Conservation (phyloP, 768 basidiomycete species). For the Lentinula sp. region DNA sequence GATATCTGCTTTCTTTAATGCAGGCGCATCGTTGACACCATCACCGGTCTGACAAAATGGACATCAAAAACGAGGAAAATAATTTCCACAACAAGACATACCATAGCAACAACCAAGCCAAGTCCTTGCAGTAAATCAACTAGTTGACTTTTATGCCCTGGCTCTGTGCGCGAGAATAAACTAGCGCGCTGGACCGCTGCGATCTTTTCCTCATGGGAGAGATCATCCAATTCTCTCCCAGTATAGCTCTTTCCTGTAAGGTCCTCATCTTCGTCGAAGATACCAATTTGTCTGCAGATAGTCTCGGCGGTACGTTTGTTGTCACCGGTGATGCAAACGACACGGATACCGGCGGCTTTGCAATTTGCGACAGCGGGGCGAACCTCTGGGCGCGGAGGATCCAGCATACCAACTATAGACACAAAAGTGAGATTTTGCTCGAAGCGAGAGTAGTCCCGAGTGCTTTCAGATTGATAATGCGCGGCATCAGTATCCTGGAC, state of each 20-base stretch:
- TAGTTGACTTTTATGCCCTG: conserved; percentile 89
- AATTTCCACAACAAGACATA: conserved; percentile 18
- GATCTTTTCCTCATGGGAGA: conserved; percentile 77
- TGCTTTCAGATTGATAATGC: conserved; percentile 77
- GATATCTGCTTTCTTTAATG: conserved; percentile 94
- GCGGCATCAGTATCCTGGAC: conserved; percentile 68
- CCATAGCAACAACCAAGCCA: conserved; percentile 96
- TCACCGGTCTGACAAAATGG: conserved; percentile 68
- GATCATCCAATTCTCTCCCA: conserved; percentile 82
- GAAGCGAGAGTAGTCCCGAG: conserved; percentile 82
- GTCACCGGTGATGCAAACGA: conserved; percentile 97
- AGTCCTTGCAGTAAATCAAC: conserved; percentile 91
- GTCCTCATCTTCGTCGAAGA: conserved; percentile 83
- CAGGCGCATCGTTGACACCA: conserved; percentile 97
- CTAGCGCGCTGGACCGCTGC: conserved; percentile 82
- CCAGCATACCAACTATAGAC: conserved; percentile 95
- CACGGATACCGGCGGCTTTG: conserved; percentile 87
- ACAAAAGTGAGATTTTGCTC: conserved; percentile 92
- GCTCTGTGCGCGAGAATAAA: conserved; percentile 92
- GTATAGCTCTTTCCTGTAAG: conserved; percentile 95
- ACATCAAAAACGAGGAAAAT: background rate
- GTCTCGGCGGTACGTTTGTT: conserved; percentile 98
- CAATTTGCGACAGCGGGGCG: conserved; percentile 83
- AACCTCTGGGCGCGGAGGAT: conserved; percentile 95
- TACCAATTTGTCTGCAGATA: conserved; percentile 93